Percentiles rank a stretch among this genome's conserved stretches.
These are phyloP conservation scores for Nigrospora oryzae DNA, from an alignment of 2,329 filamentous ascomycete species.

Conservation along the genomic window DNA sequence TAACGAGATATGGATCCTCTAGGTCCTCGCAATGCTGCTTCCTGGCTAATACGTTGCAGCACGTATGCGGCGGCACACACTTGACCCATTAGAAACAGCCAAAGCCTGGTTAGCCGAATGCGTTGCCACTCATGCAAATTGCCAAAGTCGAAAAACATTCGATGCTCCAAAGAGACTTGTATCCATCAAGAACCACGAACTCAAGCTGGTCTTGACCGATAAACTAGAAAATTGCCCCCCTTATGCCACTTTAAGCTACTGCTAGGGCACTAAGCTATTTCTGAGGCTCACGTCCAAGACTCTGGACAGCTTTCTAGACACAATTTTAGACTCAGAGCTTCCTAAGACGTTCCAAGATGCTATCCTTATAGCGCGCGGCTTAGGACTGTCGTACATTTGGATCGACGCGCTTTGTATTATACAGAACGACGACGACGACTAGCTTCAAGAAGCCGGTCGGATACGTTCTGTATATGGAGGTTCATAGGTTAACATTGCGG, in stretches of 20 bases:
- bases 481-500: neutral
- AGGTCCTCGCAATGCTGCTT: neutral
- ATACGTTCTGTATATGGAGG: neutral
- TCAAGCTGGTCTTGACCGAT: neutral
- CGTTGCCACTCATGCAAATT: neutral
- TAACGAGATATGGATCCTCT: too few relatives aligned
- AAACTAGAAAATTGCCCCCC: neutral
- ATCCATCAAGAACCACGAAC: neutral
- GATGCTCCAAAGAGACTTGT: neutral
- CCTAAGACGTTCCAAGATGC: neutral
- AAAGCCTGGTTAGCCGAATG: neutral
- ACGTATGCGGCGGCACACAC: too few relatives aligned
- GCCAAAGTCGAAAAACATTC: neutral
- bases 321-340: neutral
- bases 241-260: neutral
- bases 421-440: neutral
- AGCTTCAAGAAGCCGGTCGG: neutral
- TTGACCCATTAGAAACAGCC: neutral
- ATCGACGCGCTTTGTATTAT: neutral
- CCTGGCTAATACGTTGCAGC: neutral
- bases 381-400: neutral
- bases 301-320: neutral
- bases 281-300: neutral
- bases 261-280: neutral
- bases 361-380: neutral